Evolutionary conservation across 345 rosid species (phyloP).

Genomic region (Combretum micranthum): DNA sequence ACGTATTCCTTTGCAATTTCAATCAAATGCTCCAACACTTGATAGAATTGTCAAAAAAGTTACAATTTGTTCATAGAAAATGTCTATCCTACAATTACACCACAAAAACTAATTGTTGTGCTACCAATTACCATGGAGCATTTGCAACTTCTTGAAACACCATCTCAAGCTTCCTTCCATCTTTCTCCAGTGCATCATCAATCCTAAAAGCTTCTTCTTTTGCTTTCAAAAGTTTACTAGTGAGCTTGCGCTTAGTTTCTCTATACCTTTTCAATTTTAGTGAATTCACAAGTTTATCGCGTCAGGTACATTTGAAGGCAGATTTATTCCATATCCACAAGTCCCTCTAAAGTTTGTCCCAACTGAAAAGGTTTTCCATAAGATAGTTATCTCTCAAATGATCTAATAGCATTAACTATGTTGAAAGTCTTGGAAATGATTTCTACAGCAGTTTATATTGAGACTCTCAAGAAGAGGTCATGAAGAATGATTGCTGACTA

Average conservation of each 20-base stretch:
- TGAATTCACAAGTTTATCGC: slow-evolving; percentile 22
- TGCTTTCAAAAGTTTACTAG: slow-evolving; percentile 13
- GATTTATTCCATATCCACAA: slow-evolving; percentile 40
- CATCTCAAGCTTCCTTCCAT: slow-evolving; percentile 20
- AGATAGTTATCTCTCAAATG: slow-evolving; percentile 22
- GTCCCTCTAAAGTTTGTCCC: slow-evolving; percentile 43
- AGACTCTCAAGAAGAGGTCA: slow-evolving; percentile 29
- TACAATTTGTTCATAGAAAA: background rate
- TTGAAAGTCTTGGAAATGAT: slow-evolving; percentile 38
- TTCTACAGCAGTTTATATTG: slow-evolving; percentile 34
- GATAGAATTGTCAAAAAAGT: background rate
- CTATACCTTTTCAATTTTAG: slow-evolving; percentile 17
- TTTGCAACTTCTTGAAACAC: slow-evolving; percentile 18
- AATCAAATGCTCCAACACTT: too few relatives aligned
- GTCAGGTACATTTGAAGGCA: slow-evolving; percentile 29
- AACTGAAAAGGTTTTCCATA: slow-evolving; percentile 20
- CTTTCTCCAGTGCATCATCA: slow-evolving; percentile 10
- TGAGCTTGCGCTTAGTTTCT: slow-evolving; percentile 16
- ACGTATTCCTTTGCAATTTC: too few relatives aligned
- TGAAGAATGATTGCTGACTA: slow-evolving; percentile 37
- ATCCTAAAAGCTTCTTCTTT: slow-evolving; percentile 21
- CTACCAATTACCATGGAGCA: slow-evolving; percentile 28
- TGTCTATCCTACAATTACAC: background rate
- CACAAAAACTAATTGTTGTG: too few relatives aligned
- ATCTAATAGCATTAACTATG: slow-evolving; percentile 36